These are phyloP conservation scores for Komagataella ulmi DNA, from an alignment of 805 yeast genomes.

Conservation along the genomic window DNA sequence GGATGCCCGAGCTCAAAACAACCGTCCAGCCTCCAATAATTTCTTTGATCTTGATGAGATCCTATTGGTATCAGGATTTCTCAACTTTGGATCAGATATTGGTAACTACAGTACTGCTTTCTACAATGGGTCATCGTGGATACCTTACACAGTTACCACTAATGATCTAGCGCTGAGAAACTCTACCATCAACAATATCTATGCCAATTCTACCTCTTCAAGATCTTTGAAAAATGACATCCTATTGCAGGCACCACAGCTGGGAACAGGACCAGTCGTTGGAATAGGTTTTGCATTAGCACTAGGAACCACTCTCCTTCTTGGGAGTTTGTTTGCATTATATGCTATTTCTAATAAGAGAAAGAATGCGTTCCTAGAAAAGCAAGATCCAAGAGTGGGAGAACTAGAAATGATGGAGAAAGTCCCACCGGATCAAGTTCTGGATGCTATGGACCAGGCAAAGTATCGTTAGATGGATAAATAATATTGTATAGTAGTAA, in stretches of 20 bases:
- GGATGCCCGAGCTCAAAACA: conserved; percentile 11
- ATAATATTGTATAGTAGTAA: not conserved
- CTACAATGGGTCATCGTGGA: conserved; percentile 56
- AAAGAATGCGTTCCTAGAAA: conserved; percentile 20
- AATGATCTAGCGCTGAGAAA: conserved; percentile 11
- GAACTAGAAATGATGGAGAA: conserved; percentile 49
- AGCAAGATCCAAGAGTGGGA: conserved; percentile 40
- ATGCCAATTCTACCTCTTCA: conserved; percentile 8
- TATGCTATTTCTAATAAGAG: conserved; percentile 17
- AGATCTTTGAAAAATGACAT: conserved; percentile 3
- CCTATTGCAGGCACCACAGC: conserved; percentile 4
- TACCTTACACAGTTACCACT: conserved; percentile 43
- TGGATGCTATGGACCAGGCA: conserved; percentile 10
- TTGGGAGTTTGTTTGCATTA: conserved; percentile 26
- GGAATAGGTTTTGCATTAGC: conserved; percentile 59
- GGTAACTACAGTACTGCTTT: conserved; percentile 51
- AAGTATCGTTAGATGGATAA: not conserved
- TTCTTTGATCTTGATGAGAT: conserved; percentile 30
- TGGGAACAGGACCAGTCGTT: conserved; percentile 51
- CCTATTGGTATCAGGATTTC: conserved; percentile 44
- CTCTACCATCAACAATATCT: conserved; percentile 15
- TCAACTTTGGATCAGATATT: conserved; percentile 27
- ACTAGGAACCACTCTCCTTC: conserved; percentile 30
- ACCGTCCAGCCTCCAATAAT: conserved; percentile 16
- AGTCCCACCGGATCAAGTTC: conserved; percentile 45